A percentile compares a stretch with the other conserved stretches of the same genome.
These are phyloP conservation scores for Xanthoconium stramineum DNA, from an alignment of 768 basidiomycete genomes.

Conservation along the genomic window DNA sequence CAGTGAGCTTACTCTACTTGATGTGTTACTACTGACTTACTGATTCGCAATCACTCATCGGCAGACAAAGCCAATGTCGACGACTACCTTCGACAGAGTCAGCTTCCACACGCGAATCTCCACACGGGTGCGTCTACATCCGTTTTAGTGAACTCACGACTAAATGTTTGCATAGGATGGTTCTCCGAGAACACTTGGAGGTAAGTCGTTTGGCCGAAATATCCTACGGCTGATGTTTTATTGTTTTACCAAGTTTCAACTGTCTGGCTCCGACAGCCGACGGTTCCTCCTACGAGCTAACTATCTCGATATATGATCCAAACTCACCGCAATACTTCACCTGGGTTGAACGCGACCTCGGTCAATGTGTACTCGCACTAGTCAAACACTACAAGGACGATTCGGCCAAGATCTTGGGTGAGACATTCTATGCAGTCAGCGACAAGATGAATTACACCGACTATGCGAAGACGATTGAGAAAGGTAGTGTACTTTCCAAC, in stretches of 20 bases:
- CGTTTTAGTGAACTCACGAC: not conserved
- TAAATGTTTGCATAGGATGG: slow-evolving; percentile 17
- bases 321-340: slow-evolving; percentile 18
- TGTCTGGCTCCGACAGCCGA: slow-evolving; percentile 7
- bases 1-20: slow-evolving; percentile 9
- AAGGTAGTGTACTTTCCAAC: slow-evolving; percentile 6
- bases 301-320: slow-evolving; percentile 17
- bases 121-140: slow-evolving; percentile 16
- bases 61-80: slow-evolving; percentile 26
- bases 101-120: slow-evolving; percentile 19
- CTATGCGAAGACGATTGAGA: slow-evolving; percentile 13
- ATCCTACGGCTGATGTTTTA: not conserved
- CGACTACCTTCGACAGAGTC: slow-evolving; percentile 18
- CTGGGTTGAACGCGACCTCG: slow-evolving; percentile 25
- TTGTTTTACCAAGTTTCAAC: not conserved
- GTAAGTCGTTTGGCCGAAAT: slow-evolving; percentile 4
- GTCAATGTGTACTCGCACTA: slow-evolving; percentile 20
- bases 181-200: slow-evolving; percentile 24
- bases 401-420: slow-evolving; percentile 16
- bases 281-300: slow-evolving; percentile 16
- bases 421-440: slow-evolving; percentile 26
- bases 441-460: slow-evolving; percentile 19
- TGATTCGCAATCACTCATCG: not conserved
- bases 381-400: slow-evolving; percentile 24
- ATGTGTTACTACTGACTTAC: not conserved